phyloP scores from a whole-genome alignment of 2,329 filamentous ascomycete species.

The Colletotrichum tamarilloi region DNA sequence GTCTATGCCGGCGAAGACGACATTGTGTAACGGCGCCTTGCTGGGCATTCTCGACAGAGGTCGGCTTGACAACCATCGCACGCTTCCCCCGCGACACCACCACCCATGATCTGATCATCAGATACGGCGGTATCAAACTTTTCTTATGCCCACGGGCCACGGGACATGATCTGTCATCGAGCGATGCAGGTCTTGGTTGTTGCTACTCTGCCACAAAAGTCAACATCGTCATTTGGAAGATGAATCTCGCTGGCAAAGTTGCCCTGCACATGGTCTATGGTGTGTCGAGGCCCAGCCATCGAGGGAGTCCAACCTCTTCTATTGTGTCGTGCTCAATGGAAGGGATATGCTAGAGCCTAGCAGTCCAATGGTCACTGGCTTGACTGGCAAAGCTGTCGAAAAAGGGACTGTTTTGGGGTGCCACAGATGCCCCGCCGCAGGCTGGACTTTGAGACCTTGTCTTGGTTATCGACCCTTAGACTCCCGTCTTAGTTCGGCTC shows the following conservation, averaged over 20 bases:
- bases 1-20: not conserved
- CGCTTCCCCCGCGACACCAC: not conserved
- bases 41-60: constrained; percentile 7
- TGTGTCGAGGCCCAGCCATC: constrained; percentile 2
- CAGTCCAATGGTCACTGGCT: not conserved
- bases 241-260: not conserved
- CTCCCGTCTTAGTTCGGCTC: constrained; percentile 1
- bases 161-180: not conserved
- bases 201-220: too few relatives aligned
- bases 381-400: not conserved
- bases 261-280: not conserved
- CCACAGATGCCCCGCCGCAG: constrained; percentile 18
- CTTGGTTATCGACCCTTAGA: constrained; percentile 14
- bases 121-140: not conserved
- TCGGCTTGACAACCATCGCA: not conserved
- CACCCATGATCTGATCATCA: not conserved
- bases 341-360: constrained; percentile 12
- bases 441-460: constrained; percentile 28
- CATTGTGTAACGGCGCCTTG: not conserved
- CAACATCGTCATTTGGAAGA: not conserved
- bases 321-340: constrained; percentile 2
- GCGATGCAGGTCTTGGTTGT: not conserved
- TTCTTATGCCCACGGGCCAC: not conserved
- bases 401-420: not conserved
- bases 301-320: constrained; percentile 31